These are phyloP conservation scores for Striga asiatica DNA, from an alignment of 257 asterid genomes.

Conservation along the genomic window DNA sequence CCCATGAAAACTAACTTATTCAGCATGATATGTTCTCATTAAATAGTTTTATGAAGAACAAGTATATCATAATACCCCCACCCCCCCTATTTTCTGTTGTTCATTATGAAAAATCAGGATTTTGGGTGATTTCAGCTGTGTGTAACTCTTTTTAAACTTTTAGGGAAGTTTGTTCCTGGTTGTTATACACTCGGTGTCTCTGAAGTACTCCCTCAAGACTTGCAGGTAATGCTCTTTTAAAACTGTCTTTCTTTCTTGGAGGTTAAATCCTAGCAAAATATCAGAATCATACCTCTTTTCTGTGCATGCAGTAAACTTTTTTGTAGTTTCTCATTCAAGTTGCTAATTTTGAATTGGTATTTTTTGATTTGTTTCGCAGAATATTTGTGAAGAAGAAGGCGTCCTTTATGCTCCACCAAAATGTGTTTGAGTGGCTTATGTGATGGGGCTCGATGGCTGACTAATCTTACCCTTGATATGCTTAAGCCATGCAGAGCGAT, in stretches of 20 bases:
- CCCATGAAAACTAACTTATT: too few species aligned
- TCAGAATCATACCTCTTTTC: neutral
- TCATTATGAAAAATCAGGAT: neutral
- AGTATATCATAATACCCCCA: too few species aligned
- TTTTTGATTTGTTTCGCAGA: slow-evolving; percentile 32
- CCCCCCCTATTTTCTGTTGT: too few species aligned
- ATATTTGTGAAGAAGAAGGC: slow-evolving; percentile 58
- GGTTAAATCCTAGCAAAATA: neutral
- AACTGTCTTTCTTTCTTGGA: neutral
- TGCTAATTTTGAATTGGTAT: neutral
- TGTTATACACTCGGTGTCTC: slow-evolving; percentile 87
- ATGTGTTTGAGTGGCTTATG: slow-evolving; percentile 12
- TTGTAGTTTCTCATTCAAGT: neutral
- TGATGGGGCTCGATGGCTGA: too few species aligned
- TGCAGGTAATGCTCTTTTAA: slow-evolving; percentile 28
- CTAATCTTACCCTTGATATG: too few species aligned
- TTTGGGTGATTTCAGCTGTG: neutral
- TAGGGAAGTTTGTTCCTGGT: slow-evolving; percentile 84
- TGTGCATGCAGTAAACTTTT: too few species aligned
- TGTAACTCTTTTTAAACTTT: slow-evolving; percentile 6
- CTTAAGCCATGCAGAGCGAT: too few species aligned
- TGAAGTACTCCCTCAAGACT: slow-evolving; percentile 69
- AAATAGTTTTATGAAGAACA: too few species aligned
- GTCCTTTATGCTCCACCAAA: slow-evolving; percentile 68
- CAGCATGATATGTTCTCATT: too few species aligned